Conservation (phyloP, 2,329 filamentous ascomycete species). For the Apiospora aurea region DNA sequence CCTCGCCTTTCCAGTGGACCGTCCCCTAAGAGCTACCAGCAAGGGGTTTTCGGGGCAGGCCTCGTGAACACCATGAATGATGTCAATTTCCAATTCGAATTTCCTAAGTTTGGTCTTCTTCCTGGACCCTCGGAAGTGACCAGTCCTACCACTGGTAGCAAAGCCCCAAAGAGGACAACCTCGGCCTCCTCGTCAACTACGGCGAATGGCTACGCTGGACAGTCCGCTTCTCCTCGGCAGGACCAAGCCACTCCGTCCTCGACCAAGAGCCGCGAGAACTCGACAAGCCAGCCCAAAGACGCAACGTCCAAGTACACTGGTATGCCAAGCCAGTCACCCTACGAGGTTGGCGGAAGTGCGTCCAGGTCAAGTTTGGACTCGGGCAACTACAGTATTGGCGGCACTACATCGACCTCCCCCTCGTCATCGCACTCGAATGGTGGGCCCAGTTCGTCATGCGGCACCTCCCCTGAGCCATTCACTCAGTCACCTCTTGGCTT, state of each 20-base stretch:
- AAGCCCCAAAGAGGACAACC: conserved; percentile 30
- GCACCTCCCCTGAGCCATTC: conserved; percentile 79
- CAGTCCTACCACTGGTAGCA: conserved; percentile 27
- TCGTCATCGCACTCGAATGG: conserved; percentile 68
- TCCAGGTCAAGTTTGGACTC: conserved; percentile 62
- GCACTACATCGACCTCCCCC: conserved; percentile 68
- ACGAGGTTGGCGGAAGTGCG: conserved; percentile 51
- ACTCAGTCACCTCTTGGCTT: conserved; percentile 74
- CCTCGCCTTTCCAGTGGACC: conserved; percentile 39
- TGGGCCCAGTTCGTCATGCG: conserved; percentile 71
- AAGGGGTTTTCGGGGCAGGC: conserved; percentile 50
- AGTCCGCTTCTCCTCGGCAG: conserved; percentile 44
- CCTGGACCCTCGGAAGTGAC: conserved; percentile 50
- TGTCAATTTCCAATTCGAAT: conserved; percentile 93
- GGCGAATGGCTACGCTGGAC: conserved; percentile 40
- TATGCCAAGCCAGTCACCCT: conserved; percentile 59
- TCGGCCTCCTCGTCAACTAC: conserved; percentile 39
- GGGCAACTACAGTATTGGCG: conserved; percentile 52
- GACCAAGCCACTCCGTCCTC: conserved; percentile 42
- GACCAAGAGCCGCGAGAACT: conserved; percentile 46
- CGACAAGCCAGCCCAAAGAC: conserved; percentile 50
- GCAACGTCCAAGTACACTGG: conserved; percentile 63
- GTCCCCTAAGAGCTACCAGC: conserved; percentile 47
- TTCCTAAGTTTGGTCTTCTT: conserved; percentile 88
- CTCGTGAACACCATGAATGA: conserved; percentile 69